Percentiles rank a stretch among this genome's conserved stretches.
Conservation (phyloP, 768 basidiomycete genomes). For the Rhodosporidiobolus sp. region DNA sequence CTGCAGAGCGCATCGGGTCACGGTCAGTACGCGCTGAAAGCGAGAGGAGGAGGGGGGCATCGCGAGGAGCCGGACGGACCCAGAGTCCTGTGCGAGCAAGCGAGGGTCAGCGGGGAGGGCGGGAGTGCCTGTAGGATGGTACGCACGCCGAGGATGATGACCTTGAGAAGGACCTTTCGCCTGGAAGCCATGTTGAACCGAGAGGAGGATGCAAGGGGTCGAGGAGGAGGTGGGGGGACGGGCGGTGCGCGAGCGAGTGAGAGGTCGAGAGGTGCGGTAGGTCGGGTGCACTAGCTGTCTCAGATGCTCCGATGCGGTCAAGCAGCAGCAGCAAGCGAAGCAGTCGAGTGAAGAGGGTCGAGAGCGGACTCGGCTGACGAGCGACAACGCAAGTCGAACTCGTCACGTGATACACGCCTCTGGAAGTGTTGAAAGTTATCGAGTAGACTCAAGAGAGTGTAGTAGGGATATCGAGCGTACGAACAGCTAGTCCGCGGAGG, state of each 20-base stretch:
- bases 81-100: slow-evolving; percentile 69
- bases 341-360: not conserved
- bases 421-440: too few relatives aligned
- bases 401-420: too few relatives aligned
- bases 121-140: not conserved
- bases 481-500: too few relatives aligned
- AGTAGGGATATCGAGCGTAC: too few relatives aligned
- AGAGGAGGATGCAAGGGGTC: not conserved
- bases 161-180: slow-evolving; percentile 55
- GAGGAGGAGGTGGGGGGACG: not conserved
- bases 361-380: too few relatives aligned
- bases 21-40: not conserved
- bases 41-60: not conserved
- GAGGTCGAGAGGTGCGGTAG: too few relatives aligned
- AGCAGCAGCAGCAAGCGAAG: not conserved
- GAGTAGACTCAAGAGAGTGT: too few relatives aligned
- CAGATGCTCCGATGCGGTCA: too few relatives aligned
- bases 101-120: slow-evolving; percentile 24
- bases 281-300: too few relatives aligned
- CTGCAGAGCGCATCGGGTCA: slow-evolving; percentile 52
- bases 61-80: slow-evolving; percentile 58
- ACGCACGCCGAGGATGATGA: slow-evolving; percentile 27
- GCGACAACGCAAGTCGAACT: too few relatives aligned
- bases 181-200: slow-evolving; percentile 46
- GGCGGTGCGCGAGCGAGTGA: too few relatives aligned